phyloP scores from a whole-genome alignment of 257 asterid genomes.

The Gentiana dahurica region DNA sequence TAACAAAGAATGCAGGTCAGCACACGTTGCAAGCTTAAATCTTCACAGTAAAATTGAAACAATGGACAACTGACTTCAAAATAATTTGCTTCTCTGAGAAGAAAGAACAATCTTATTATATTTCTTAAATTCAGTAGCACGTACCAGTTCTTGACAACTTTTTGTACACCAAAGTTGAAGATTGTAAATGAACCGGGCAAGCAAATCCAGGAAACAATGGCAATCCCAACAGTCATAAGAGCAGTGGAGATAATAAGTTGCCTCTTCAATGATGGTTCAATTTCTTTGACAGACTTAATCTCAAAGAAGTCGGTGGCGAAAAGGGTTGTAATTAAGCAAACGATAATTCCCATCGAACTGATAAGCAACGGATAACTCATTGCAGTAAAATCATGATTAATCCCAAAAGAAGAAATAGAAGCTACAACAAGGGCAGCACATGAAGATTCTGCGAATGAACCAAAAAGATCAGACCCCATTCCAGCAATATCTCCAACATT shows the following conservation, averaged over 20 bases:
- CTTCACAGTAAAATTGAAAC: not conserved
- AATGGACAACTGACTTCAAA: too few species aligned
- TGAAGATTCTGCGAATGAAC: constrained; percentile 43
- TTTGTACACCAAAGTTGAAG: constrained; percentile 67
- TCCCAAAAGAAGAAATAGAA: constrained; percentile 40
- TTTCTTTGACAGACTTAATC: constrained; percentile 33
- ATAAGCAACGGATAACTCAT: constrained; percentile 76
- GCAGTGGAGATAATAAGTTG: constrained; percentile 76
- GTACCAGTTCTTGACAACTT: constrained; percentile 52
- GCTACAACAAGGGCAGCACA: constrained; percentile 48
- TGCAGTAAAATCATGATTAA: constrained; percentile 67
- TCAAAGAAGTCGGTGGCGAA: constrained; percentile 38
- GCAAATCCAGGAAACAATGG: constrained; percentile 65
- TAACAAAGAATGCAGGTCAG: constrained; percentile 1
- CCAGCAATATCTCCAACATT: constrained; percentile 99
- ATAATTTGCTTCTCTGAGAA: too few species aligned
- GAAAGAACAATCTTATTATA: too few species aligned
- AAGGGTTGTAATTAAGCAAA: constrained; percentile 76
- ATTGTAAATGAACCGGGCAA: constrained; percentile 72
- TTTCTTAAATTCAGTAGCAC: not conserved
- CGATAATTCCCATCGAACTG: constrained; percentile 80
- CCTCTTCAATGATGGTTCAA: constrained; percentile 51
- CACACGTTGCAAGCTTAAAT: not conserved
- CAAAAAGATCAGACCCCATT: constrained; percentile 49
- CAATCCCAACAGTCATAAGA: constrained; percentile 72